Evolutionary conservation across 495 filamentous ascomycete genomes (phyloP).

Genomic region (Rusavskia elegans): DNA sequence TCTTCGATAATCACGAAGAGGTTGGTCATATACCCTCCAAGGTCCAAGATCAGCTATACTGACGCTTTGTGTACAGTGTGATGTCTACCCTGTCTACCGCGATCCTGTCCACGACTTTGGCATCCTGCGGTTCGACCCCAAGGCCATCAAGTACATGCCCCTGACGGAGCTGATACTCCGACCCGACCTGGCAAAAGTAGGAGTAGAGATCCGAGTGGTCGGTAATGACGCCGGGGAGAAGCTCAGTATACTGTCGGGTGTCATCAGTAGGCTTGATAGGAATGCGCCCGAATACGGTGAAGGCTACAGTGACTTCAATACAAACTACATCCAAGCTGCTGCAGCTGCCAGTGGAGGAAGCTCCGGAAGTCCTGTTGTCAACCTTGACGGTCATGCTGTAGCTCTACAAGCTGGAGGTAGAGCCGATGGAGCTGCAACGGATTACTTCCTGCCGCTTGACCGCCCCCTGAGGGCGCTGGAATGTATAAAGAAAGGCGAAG

Average conservation of each 20-base stretch:
- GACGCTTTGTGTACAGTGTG: slow-evolving; percentile 41
- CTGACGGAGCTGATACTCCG: slow-evolving; percentile 63
- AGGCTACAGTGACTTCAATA: slow-evolving; percentile 98
- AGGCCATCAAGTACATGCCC: slow-evolving; percentile 90
- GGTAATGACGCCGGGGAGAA: slow-evolving; percentile 99
- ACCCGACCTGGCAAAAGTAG: slow-evolving; percentile 81
- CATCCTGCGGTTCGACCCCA: slow-evolving; percentile 87
- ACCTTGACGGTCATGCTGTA: slow-evolving; percentile 82
- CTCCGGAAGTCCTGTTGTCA: slow-evolving; percentile 93
- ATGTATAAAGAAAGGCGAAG: slow-evolving; percentile 60
- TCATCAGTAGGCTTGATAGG: slow-evolving; percentile 87
- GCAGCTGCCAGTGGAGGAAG: slow-evolving; percentile 91
- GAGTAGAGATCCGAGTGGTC: slow-evolving; percentile 86
- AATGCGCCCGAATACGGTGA: slow-evolving; percentile 98
- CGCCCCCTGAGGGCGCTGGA: slow-evolving; percentile 71
- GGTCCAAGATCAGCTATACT: slow-evolving; percentile 4
- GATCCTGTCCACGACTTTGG: slow-evolving; percentile 98
- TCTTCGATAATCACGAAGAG: slow-evolving; percentile 97
- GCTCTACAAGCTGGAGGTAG: slow-evolving; percentile 90
- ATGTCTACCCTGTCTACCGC: slow-evolving; percentile 94
- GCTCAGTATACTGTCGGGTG: slow-evolving; percentile 91
- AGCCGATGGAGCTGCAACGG: slow-evolving; percentile 86
- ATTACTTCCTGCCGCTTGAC: slow-evolving; percentile 94
- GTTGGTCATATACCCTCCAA: slow-evolving; percentile 20
- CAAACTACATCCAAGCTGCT: slow-evolving; percentile 97